phyloP scores from a whole-genome alignment of 2,329 filamentous ascomycete genomes.

The Monosporascus ibericus region DNA sequence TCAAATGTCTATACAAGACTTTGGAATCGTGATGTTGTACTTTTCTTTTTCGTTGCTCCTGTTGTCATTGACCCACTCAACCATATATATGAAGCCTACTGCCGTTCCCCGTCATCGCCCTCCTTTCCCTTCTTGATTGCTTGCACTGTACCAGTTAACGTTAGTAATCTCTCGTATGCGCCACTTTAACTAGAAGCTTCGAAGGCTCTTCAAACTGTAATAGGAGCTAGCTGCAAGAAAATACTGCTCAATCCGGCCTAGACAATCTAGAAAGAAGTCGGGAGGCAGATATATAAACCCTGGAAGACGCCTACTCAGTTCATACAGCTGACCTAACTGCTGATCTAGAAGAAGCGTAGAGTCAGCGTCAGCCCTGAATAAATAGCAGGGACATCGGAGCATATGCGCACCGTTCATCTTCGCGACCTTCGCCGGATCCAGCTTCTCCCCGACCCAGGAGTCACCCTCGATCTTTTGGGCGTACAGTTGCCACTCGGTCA shows the following conservation, averaged over 20 bases:
- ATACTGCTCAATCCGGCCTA: not conserved
- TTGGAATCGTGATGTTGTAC: too few relatives aligned
- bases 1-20: too few relatives aligned
- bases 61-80: not conserved
- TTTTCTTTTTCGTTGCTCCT: not conserved
- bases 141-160: constrained; percentile 45
- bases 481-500: constrained; percentile 95
- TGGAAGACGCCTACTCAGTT: constrained; percentile 49
- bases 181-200: too few relatives aligned
- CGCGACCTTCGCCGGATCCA: constrained; percentile 77
- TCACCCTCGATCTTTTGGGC: constrained; percentile 89
- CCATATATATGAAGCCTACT: not conserved
- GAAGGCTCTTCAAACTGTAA: not conserved
- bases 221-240: not conserved
- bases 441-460: constrained; percentile 73
- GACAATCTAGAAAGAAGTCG: not conserved
- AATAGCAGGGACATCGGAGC: not conserved
- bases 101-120: constrained; percentile 16
- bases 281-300: not conserved
- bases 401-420: constrained; percentile 80
- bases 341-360: constrained; percentile 55
- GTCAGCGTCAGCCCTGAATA: not conserved
- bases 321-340: constrained; percentile 88
- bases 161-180: not conserved
- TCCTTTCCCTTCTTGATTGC: constrained; percentile 51